These are phyloP conservation scores for Filosporella fistucella DNA, from an alignment of 495 filamentous ascomycete genomes.

Conservation along the genomic window DNA sequence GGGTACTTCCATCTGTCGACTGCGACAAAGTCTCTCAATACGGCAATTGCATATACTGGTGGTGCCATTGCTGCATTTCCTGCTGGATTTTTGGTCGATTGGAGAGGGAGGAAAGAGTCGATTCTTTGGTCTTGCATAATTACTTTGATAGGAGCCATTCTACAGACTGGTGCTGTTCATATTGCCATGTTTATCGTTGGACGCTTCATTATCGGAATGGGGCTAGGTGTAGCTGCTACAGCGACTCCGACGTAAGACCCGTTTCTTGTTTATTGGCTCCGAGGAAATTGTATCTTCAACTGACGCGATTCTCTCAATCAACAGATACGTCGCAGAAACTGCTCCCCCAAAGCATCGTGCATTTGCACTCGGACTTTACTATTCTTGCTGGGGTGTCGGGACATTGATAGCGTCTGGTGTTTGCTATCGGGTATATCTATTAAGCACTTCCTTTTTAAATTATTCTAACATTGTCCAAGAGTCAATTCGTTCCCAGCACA, in stretches of 20 bases:
- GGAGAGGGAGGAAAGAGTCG: no score
- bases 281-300: no score
- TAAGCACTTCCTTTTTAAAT: no score
- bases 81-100: no score
- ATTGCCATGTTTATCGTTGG: conserved; percentile 54
- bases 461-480: no score
- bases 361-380: not conserved
- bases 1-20: not conserved
- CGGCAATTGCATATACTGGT: not conserved
- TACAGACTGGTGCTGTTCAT: conserved; percentile 49
- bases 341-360: conserved; percentile 48
- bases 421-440: not conserved
- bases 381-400: not conserved
- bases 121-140: no score
- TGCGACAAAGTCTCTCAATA: not conserved
- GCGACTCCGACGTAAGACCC: conserved; percentile 28
- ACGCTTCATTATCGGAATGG: conserved; percentile 52
- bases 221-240: conserved; percentile 44
- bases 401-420: not conserved
- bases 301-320: no score
- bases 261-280: no score
- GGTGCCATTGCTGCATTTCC: no score
- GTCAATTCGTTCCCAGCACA: no score
- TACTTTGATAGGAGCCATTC: conserved; percentile 36
- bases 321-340: conserved; percentile 53